Base-by-base conservation (phyloP, 768 basidiomycete genomes). In the Neoboletus magnificus region DNA sequence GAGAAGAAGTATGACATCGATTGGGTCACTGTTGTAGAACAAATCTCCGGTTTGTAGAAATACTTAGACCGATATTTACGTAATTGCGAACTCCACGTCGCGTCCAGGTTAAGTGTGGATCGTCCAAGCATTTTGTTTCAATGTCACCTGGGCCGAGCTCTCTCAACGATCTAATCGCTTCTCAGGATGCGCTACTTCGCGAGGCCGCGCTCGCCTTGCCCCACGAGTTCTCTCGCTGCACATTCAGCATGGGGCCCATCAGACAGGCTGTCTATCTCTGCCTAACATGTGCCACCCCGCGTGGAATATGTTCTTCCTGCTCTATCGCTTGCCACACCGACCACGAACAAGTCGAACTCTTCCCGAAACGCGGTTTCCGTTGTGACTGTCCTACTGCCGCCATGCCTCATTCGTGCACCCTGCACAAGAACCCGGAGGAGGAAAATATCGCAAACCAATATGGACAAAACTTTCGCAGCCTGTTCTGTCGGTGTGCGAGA, bases 211-310 rank as follows among this genome's bases (percentile, higher is more conserved):
- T 83, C 36, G 85, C 85, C 4, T 71, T 89, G 30, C 87, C 77
- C 1, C 77, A 77, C 58, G 78, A 83, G 58, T 86, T 86, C 57
- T 82, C 82, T 20, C 79, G 81, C 50, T 89, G 87, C 62, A 84
- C 87, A 6, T 86, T 83, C 66, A 63, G 72, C 40, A 69, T 82
- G 58, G 86, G 87, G 0, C 73, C 75, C 22, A 71, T 89, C 57
- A 83, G 85, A 54, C 91, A 94, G 71, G 84, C 89, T 0, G 83
- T 93, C 11, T 90, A 93, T 68, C 83, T 92, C 50, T 94, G 91
- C 65, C 71, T 84, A 10, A 86, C 88, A 1, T 94, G 91, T 66
- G 76, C 80, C 23, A 77, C 78, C 49, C 76, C 79, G 22, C 82
- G 83, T 52, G 90, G 90, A 20, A 75, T 93, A 54, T 93, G 91